Percentiles rank a stretch among this genome's conserved stretches.
phyloP scores from a whole-genome alignment of 768 basidiomycete species.

The Suillus cothurnatus region DNA sequence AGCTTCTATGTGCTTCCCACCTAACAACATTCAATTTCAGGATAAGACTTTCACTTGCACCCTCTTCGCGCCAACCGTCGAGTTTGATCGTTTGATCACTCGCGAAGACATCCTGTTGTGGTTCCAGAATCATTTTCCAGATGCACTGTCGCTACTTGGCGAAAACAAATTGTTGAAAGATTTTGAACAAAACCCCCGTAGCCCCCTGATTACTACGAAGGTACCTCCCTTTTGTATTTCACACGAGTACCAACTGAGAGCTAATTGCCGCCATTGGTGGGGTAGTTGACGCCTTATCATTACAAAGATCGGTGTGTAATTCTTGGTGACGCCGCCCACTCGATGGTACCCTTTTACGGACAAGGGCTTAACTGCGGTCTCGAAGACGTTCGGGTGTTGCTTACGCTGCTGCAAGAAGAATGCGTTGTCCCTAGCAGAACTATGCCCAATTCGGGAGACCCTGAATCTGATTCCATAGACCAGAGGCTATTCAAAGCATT shows the following conservation, averaged over 20 bases:
- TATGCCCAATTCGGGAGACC: constrained; percentile 27
- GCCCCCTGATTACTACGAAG: constrained; percentile 90
- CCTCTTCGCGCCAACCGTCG: constrained; percentile 83
- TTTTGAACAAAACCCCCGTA: constrained; percentile 84
- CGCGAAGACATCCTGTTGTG: constrained; percentile 62
- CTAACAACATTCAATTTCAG: constrained; percentile 44
- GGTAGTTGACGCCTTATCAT: constrained; percentile 84
- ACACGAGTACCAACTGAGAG: constrained; percentile 17
- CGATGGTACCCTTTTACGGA: constrained; percentile 98
- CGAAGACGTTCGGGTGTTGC: constrained; percentile 93
- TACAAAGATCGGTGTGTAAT: constrained; percentile 86
- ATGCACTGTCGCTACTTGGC: constrained; percentile 86
- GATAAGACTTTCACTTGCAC: constrained; percentile 98
- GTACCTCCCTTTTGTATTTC: constrained; percentile 48
- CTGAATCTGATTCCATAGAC: constrained; percentile 45
- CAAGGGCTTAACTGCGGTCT: constrained; percentile 98
- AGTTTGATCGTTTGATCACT: constrained; percentile 68
- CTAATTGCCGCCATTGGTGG: constrained; percentile 17
- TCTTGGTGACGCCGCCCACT: constrained; percentile 93
- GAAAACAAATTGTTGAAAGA: constrained; percentile 74
- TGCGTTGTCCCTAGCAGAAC: constrained; percentile 53
- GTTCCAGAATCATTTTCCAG: constrained; percentile 86
- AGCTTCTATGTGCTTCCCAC: constrained; percentile 31
- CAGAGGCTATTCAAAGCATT: constrained; percentile 65
- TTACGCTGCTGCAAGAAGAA: constrained; percentile 70